Conservation (phyloP, 2,329 filamentous ascomycete genomes). For the Nemania sp. region DNA sequence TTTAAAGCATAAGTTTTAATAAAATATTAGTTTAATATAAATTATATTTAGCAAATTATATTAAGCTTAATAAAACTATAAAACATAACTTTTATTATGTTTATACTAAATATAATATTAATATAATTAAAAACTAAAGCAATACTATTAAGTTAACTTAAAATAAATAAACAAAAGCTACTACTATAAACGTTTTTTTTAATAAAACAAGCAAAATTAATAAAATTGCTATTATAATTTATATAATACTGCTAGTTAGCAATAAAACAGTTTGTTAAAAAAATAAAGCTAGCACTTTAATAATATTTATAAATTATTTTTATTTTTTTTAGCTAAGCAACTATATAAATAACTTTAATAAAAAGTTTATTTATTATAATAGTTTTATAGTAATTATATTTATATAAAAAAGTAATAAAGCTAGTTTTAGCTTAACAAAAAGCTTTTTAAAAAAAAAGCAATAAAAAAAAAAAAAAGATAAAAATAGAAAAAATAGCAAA, state of each 20-base stretch:
- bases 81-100: not conserved
- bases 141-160: not conserved
- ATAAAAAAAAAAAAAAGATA: not conserved
- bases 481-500: not conserved
- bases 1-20: not conserved
- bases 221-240: slow-evolving; percentile 1
- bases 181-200: not conserved
- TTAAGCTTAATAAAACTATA: not conserved
- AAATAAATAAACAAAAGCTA: not conserved
- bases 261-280: not conserved
- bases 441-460: not conserved
- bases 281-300: not conserved
- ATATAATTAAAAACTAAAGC: not conserved
- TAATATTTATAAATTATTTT: not conserved
- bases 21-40: not conserved
- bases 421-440: not conserved
- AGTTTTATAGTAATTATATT: not conserved
- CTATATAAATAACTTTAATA: not conserved
- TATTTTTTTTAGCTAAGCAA: not conserved
- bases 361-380: not conserved
- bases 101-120: not conserved
- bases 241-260: not conserved
- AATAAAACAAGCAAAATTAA: not conserved
- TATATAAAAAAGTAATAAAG: not conserved
- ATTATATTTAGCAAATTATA: not conserved